Base-by-base conservation (phyloP, 805 yeast genomes). In the Candida schatavii region DNA sequence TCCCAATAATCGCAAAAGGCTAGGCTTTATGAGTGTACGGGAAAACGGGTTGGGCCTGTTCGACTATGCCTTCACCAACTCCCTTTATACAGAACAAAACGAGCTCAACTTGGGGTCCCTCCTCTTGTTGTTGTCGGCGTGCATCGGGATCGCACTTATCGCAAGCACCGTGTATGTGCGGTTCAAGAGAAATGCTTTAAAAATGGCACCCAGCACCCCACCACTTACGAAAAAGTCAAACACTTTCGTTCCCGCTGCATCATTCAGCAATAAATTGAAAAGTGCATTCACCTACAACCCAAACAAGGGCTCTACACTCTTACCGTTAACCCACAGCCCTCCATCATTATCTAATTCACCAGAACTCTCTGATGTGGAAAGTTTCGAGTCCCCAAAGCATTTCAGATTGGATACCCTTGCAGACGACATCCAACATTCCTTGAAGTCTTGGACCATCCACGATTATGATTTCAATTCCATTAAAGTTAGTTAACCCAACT, bases 311-410 rank as follows among this genome's bases (percentile, higher is more conserved):
- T 9, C 35, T 19, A 17, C 36, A 5, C 19, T 33, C 29, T 25
- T 36, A 10, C 39, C 39, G 3, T 13, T 36, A 5, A 11, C 39
- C 6, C 29, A 22, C 14, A 22, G 11, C 7, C 29, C 38, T 14
- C 40, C 40, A 5, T 29, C 41, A 29, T 18, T 38, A 20, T 38
- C 41, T 3, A 28, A 21, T 22, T 26, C 41, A 14, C 41, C 41
- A 14, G 35, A 20, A 13, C 19, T 21, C 11, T 38, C 41, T 17
- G 41, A 38, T 7, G 23, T 29, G 5, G 41, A 38, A 5, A 27
- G 9, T 4, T 30, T 20, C 13, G 27, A 29, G 17, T 14, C 35
- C 3, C 21, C 22, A 13, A 30, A 28, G 22, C 28, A 31, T 15
- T 38, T 21, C 22, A 38, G 30, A 21, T 29, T 38, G 6, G 35